phyloP scores from a whole-genome alignment of 2,329 filamentous ascomycete species.

The Aspergillus fumigatiaffinis region DNA sequence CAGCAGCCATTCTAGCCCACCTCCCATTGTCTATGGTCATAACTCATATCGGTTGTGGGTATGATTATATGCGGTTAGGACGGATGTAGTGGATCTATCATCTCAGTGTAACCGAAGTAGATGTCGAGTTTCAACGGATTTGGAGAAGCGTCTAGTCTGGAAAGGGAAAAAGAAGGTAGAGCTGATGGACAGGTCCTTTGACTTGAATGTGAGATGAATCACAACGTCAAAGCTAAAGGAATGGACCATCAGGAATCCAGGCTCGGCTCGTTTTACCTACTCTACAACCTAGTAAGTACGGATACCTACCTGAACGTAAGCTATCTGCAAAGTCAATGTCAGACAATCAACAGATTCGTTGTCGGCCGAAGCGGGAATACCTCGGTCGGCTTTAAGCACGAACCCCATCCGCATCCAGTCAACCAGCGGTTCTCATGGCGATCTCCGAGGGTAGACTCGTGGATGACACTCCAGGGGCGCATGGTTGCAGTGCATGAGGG shows the following conservation, averaged over 20 bases:
- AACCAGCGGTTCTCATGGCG: background rate
- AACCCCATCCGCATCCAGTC: background rate
- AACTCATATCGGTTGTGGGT: too few species aligned
- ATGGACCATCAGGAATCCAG: background rate
- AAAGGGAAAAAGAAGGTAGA: background rate
- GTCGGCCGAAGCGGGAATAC: slow-evolving; percentile 17
- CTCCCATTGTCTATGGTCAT: too few species aligned
- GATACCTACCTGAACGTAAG: too few species aligned
- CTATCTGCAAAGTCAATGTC: background rate
- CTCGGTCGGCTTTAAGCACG: slow-evolving; percentile 14
- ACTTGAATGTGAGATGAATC: too few species aligned
- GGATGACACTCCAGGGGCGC: background rate
- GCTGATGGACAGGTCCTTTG: too few species aligned
- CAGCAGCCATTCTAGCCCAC: too few species aligned
- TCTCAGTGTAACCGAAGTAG: too few species aligned
- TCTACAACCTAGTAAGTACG: background rate
- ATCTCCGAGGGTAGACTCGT: background rate
- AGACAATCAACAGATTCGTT: background rate
- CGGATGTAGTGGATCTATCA: too few species aligned
- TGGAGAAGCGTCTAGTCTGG: background rate
- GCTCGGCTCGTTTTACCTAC: background rate
- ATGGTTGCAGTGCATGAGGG: background rate
- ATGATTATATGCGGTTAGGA: too few species aligned
- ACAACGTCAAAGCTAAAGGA: background rate
- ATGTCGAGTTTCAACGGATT: too few species aligned